Evolutionary conservation across 2,329 filamentous ascomycete species (phyloP), one percentile per base, ranked within the genome.

Genomic region (Fusarium sp.): DNA sequence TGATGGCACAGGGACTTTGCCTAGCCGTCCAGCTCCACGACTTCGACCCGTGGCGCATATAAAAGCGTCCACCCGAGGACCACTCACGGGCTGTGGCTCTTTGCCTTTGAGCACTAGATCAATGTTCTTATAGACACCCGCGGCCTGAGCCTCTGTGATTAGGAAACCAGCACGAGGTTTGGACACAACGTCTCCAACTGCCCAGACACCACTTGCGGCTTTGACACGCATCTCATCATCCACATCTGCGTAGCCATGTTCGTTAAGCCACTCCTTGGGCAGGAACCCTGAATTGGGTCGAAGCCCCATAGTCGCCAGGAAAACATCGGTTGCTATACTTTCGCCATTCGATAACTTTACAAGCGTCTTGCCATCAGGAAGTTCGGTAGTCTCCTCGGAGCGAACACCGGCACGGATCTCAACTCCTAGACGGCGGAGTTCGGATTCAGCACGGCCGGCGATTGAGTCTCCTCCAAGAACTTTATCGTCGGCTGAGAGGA

Each of bases 121-220:
- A 54, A 88, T 79, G 72, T 88, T 88, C 79, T 84, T 86, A 48
- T 80, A 84, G 5, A 87, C 85, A 30, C 83, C 84, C 22, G 81
- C 82, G 5, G 86, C 85, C 76, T 88, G 86, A 69, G 86, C 86
- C 61, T 87, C 89, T 0, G 88, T 88, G 59, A 87, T 83, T 78
- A 90, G 85, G 73, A 89, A 90, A 2, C 87, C 87, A 8, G 87
- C 83, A 25, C 82, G 80, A 24, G 86, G 85, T 73, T 82, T 82
- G 69, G 82, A 84, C 25, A 87, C 83, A 44, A 87, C 77, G 58
- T 88, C 86, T 25, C 86, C 86, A 5, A 83, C 81, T 10, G 86
- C 86, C 86, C 86, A 88, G 25, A 87, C 81, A 54, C 82, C 76
- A 18, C 81, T 75, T 15, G 79, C 77, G 10, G 79, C 81, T 66